Evolutionary conservation across 306 rosid genomes (phyloP), one percentile per base, ranked within the genome.

Genomic region (Cucumis cinereus): DNA sequence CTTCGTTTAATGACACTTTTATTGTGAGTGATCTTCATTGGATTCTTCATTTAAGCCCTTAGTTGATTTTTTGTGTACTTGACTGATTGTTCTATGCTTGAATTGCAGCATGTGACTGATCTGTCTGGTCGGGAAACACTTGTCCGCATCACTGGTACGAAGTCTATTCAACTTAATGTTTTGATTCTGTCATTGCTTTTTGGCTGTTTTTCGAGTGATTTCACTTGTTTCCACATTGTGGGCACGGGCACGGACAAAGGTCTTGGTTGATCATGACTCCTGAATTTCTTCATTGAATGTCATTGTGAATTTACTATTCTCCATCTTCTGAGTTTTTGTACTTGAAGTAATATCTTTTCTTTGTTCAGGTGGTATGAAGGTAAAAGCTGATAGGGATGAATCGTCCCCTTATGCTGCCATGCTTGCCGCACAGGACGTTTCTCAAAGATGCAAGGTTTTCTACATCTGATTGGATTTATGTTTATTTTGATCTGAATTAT

Each of bases 341-440:
- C 54, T 23, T 54, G 23, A 20, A 10, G 4, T n/a, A 11, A 41
- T 23, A 41, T 43, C 13, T 56, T 11, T 77, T 56, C 12, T 13
- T 13, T 20, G 80, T 43, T 24, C 64, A 92, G 98, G 96, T 79
- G 98, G 98, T 9, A 92, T 92, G 98, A 92, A 92, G 87, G 96
- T 90, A 61, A 92, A 92, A 49, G 98, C 96, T 24, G 96, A 92
- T 75, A 85, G 98, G 64, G 98, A 92, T 74, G 98, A 92, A 60
- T 92, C 98, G 11, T 90, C 96, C 2, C 98, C 98, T 0, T 92
- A 92, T 75, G 98, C 96, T 8, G 98, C 98, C 55, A 90, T 92
- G 98, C 95, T 92, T 89, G 98, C 98, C 0, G 96, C 98, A 0
- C 98, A 89, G 36, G 98, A 93, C 82, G 97, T 93, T 81, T 84